Evolutionary conservation across 768 basidiomycete genomes (phyloP).

Genomic region (Guyanaporus albipodus): DNA sequence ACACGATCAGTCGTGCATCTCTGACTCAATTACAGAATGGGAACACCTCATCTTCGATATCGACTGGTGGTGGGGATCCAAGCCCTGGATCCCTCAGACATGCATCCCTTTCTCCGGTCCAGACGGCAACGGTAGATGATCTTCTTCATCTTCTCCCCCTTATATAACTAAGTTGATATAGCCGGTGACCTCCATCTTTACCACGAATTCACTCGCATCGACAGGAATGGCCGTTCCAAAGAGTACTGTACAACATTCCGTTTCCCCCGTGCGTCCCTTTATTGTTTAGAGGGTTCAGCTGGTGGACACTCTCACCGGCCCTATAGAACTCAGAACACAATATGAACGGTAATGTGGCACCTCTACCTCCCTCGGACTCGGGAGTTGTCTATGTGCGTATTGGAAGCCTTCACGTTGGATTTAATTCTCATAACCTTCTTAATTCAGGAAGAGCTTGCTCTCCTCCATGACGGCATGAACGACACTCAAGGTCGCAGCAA

Average conservation of each 20-base stretch:
- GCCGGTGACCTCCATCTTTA: constrained; percentile 3
- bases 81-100: constrained; percentile 8
- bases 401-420: neutral
- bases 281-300: neutral
- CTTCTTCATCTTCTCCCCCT: constrained; percentile 2
- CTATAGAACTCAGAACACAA: constrained; percentile 9
- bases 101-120: constrained; percentile 4
- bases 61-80: constrained; percentile 4
- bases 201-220: neutral
- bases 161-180: constrained; percentile 13
- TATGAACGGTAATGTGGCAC: constrained; percentile 1
- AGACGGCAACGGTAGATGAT: constrained; percentile 15
- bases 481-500: constrained; percentile 23
- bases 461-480: constrained; percentile 25
- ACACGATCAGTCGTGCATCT: neutral
- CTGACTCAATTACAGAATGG: constrained; percentile 19
- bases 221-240: constrained; percentile 18
- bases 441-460: constrained; percentile 30
- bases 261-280: constrained; percentile 8
- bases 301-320: neutral
- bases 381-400: constrained; percentile 22
- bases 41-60: constrained; percentile 10
- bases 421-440: neutral
- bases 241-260: neutral
- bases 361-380: constrained; percentile 4